Evolutionary conservation across 345 rosid species (phyloP).

Genomic region (Arabidopsis suecica): DNA sequence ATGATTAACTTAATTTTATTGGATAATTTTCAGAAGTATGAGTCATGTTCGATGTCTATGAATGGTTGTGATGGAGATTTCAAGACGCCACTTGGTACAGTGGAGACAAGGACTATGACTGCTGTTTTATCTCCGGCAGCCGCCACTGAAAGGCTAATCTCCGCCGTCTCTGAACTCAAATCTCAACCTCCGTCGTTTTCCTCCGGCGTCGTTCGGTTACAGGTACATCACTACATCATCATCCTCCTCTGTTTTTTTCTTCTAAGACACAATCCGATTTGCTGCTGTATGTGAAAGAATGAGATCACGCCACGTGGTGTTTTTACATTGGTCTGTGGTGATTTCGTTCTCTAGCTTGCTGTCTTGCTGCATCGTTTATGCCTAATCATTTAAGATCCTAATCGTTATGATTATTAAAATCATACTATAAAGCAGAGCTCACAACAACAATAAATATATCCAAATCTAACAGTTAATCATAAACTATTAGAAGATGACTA

Average conservation of each 20-base stretch:
- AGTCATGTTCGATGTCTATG: conserved; percentile 62
- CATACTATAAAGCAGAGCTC: too few relatives aligned
- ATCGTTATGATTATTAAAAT: background rate
- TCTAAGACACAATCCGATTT: background rate
- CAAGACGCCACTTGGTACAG: conserved; percentile 54
- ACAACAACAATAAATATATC: too few relatives aligned
- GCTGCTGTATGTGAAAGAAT: conserved; percentile 17
- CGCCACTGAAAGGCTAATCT: conserved; percentile 64
- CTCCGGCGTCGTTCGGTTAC: conserved; percentile 83
- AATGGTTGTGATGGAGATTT: conserved; percentile 74
- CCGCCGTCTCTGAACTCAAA: conserved; percentile 59
- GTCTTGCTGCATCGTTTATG: too few relatives aligned
- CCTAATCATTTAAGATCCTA: background rate
- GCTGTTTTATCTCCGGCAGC: conserved; percentile 53
- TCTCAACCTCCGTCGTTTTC: conserved; percentile 57
- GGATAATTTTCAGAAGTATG: conserved; percentile 29
- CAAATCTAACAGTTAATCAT: too few relatives aligned
- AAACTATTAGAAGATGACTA: too few relatives aligned
- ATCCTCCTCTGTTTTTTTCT: conserved; percentile 5
- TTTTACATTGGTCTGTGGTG: conserved; percentile 12
- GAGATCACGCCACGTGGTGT: conserved; percentile 56
- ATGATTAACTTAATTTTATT: background rate
- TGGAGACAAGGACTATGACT: conserved; percentile 58
- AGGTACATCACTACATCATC: conserved; percentile 47
- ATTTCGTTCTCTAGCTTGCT: conserved; percentile 5